These are phyloP conservation scores for Somion occarium DNA, from an alignment of 1,284 basidiomycete species.

Conservation along the genomic window DNA sequence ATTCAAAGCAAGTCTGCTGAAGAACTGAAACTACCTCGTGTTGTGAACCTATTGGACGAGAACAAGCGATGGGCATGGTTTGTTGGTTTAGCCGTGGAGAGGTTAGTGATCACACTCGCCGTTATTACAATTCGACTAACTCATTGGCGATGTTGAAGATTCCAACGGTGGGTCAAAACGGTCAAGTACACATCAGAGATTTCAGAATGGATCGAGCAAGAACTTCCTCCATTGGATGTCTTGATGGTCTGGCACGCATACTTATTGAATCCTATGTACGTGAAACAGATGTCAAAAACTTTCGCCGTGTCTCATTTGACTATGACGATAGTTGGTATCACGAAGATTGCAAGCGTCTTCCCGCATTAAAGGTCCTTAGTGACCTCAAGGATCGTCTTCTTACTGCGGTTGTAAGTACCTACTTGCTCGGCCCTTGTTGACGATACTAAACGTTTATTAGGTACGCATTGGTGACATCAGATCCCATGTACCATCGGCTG, in stretches of 20 bases:
- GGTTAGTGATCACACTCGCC: constrained; percentile 11
- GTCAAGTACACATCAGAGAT: constrained; percentile 19
- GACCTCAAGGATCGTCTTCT: constrained; percentile 19
- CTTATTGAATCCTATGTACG: constrained; percentile 40
- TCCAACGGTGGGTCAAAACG: constrained; percentile 28
- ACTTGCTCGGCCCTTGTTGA: constrained; percentile 11
- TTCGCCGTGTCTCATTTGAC: too few relatives aligned
- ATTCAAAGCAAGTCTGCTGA: constrained; percentile 6
- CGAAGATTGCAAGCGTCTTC: constrained; percentile 34
- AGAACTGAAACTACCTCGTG: constrained; percentile 4
- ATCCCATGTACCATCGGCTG: constrained; percentile 16
- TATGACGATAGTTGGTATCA: constrained; percentile 35
- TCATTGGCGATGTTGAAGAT: constrained; percentile 18
- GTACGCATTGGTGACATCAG: constrained; percentile 12
- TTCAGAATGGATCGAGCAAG: constrained; percentile 21
- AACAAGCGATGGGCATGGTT: constrained; percentile 22
- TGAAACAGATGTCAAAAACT: constrained; percentile 2
- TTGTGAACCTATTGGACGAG: constrained; percentile 5
- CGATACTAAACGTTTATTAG: constrained; percentile 11
- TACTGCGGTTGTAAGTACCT: constrained; percentile 25
- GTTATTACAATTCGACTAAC: neutral
- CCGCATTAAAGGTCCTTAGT: constrained; percentile 19
- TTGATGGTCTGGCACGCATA: constrained; percentile 49
- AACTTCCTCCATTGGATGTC: constrained; percentile 41
- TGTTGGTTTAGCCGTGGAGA: constrained; percentile 19